Evolutionary conservation across 371 early-diverging fungal species (phyloP).

Genomic region (Syncephalastrum racemosum): DNA sequence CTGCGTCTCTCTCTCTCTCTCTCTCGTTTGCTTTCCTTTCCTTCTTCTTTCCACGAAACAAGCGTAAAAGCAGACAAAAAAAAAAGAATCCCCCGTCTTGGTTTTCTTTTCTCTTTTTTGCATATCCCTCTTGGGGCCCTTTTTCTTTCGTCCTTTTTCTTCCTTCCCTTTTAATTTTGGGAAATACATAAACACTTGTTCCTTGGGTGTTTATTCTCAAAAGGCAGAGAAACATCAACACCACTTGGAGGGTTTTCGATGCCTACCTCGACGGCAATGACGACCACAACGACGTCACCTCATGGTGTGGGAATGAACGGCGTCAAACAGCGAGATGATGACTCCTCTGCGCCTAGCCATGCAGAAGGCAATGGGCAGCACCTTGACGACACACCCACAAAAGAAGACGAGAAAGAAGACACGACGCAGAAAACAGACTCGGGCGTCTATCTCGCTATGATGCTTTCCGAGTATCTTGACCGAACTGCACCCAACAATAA

Average conservation of each 20-base stretch:
- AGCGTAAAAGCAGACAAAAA: not conserved
- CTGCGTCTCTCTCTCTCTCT: not conserved
- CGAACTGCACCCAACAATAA: constrained; percentile 6
- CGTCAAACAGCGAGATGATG: too few species aligned
- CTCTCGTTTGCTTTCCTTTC: constrained; percentile 2
- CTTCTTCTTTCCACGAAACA: not conserved
- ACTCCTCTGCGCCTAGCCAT: too few species aligned
- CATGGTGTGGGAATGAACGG: too few species aligned
- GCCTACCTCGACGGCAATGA: too few species aligned
- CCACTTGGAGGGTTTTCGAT: too few species aligned
- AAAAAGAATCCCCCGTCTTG: not conserved
- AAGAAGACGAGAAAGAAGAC: not conserved
- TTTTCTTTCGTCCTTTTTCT: constrained; percentile 3
- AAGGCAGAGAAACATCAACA: too few species aligned
- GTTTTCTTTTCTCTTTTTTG: not conserved
- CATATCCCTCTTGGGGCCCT: not conserved
- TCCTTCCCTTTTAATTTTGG: not conserved
- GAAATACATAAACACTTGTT: too few species aligned
- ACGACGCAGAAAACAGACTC: constrained; percentile 17
- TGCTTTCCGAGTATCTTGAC: constrained; percentile 22
- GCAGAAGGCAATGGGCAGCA: too few species aligned
- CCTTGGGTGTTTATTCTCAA: too few species aligned
- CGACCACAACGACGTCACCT: too few species aligned
- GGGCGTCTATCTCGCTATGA: constrained; percentile 19
- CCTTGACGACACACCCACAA: too few species aligned